These are phyloP conservation scores for Truncatella angustata DNA, from an alignment of 2,329 filamentous ascomycete genomes.

Conservation along the genomic window DNA sequence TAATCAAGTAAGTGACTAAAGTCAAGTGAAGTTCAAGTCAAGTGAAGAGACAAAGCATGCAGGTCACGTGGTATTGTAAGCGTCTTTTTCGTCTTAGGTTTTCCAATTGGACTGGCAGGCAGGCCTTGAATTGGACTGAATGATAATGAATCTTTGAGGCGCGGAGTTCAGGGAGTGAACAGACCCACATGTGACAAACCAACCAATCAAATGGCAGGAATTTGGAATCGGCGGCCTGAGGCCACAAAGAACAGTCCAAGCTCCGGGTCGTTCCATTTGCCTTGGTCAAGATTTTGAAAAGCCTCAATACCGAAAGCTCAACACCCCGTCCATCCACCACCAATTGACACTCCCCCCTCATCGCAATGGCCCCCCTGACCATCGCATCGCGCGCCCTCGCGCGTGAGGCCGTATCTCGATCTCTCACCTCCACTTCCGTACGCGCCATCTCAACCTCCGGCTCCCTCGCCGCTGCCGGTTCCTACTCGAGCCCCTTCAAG, in stretches of 20 bases:
- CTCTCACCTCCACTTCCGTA: slow-evolving; percentile 36
- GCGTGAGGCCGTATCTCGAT: slow-evolving; percentile 51
- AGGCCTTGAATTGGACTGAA: too few species aligned
- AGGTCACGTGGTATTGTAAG: too few species aligned
- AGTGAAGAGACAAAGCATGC: too few species aligned
- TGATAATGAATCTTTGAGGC: too few species aligned
- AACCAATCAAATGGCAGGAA: not conserved
- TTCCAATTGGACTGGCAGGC: too few species aligned
- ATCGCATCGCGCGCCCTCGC: slow-evolving; percentile 68
- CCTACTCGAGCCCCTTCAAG: slow-evolving; percentile 64
- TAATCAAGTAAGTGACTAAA: too few species aligned
- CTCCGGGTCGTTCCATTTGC: not conserved
- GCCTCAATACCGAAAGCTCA: slow-evolving; percentile 11
- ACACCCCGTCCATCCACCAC: slow-evolving; percentile 4
- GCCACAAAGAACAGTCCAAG: slow-evolving; percentile 6
- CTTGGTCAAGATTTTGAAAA: slow-evolving; percentile 8
- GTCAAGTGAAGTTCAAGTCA: too few species aligned
- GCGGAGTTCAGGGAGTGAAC: too few species aligned
- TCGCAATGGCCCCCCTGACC: slow-evolving; percentile 66
- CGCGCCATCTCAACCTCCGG: slow-evolving; percentile 58
- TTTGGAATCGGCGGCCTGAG: slow-evolving; percentile 10
- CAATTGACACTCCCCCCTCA: slow-evolving; percentile 20
- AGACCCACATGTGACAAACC: too few species aligned
- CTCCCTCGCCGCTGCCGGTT: slow-evolving; percentile 43
- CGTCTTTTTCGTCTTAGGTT: too few species aligned